phyloP scores from a whole-genome alignment of 139 green algal species.

The Tetraselmis striata region DNA sequence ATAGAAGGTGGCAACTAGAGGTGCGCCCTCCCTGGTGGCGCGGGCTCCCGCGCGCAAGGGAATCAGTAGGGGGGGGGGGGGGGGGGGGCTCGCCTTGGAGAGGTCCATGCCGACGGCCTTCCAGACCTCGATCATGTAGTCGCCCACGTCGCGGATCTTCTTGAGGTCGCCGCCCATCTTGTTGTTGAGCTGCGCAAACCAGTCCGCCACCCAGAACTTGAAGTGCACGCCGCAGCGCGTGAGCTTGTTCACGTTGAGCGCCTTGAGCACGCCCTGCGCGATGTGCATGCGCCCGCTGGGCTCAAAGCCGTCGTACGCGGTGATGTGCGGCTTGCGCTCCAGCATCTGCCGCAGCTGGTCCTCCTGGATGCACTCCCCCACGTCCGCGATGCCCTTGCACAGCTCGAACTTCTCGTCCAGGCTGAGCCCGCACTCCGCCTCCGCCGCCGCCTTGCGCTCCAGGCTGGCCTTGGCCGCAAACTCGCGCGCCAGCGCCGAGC shows the following conservation, averaged over 20 bases:
- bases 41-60: no score
- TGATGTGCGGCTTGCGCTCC: constrained; percentile 73
- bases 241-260: constrained; percentile 98
- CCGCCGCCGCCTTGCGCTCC: not conserved
- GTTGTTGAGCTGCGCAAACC: constrained; percentile 96
- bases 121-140: constrained; percentile 99
- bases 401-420: constrained; percentile 82
- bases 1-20: no score
- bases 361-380: constrained; percentile 86
- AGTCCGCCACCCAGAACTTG: constrained; percentile 95
- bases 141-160: constrained; percentile 95
- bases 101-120: constrained; percentile 95
- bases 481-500: not conserved
- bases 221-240: constrained; percentile 89
- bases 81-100: not conserved
- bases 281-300: constrained; percentile 98
- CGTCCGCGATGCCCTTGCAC: constrained; percentile 69
- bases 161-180: constrained; percentile 98
- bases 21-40: no score
- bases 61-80: no score
- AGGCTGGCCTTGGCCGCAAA: not conserved
- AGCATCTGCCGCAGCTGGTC: constrained; percentile 81
- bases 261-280: constrained; percentile 96
- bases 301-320: constrained; percentile 98
- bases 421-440: constrained; percentile 45